Base-by-base conservation (phyloP, 768 basidiomycete genomes). In the Pilatotrama ljubarskyi region DNA sequence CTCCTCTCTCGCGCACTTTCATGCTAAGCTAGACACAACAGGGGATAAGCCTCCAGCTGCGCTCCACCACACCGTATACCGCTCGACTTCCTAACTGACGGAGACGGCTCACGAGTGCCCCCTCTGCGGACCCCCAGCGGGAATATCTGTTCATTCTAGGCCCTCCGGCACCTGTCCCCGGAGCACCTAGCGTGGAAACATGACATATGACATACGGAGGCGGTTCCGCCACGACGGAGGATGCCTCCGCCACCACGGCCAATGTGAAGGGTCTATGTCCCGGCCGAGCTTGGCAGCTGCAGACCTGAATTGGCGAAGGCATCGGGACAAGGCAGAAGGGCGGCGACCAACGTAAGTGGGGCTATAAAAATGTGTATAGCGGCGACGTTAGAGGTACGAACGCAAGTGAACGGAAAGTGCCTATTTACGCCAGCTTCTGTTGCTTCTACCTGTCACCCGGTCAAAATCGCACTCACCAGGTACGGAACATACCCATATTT, bases 161-260 rank as follows among this genome's bases (percentile, higher is more conserved):
- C 58, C 58, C 37, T 24, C 58, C 58, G 58, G 58, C 38, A 35
- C 18, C 43, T 42, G 43, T 42, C 52, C 26, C 58, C 58, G 58
- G 58, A 53, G 20, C 44, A 48, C 51, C 58, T 46, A 24, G 42
- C 51, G 44, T 51, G 55, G 58, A 59, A 52, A 32, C 51, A 35
- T 36, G 51, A 49, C 58, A 59, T 54, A 47, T 59, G 58, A 59
- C 58, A 41, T 54, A 50, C 57, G 43, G 44, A 37, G 20, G 18
- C 51, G 44, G 44, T 32, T 41, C 58, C 51, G 51, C 46, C 58
- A 41, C 58, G 18, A 53, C 37, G 43, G 24, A 29, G 10, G 37
- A 32, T 22, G 17, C 47, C 41, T 37, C 29, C 47, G 17, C 38
- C 25, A 36, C 7, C 43, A 37, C 40, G 25, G 9, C 51, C 20